These are phyloP conservation scores for Exsudoporus frostii DNA, from an alignment of 768 basidiomycete genomes.

Conservation along the genomic window DNA sequence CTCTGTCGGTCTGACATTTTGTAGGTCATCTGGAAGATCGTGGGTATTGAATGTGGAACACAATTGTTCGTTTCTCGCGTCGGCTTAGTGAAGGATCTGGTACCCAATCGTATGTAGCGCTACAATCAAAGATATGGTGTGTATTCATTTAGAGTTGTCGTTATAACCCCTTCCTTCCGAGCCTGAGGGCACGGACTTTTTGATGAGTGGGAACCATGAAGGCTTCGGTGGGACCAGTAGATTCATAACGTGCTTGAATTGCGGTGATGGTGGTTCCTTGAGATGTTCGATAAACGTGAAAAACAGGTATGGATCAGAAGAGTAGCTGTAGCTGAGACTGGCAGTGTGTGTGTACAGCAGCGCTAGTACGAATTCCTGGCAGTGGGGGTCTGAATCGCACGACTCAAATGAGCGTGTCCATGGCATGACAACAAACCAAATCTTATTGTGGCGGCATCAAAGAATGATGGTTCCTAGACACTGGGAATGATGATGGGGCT, in stretches of 20 bases:
- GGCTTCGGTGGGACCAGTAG: background rate
- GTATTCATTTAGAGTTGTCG: background rate
- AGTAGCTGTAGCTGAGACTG: background rate
- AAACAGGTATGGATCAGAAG: background rate
- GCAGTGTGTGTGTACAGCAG: background rate
- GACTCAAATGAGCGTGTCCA: too few species aligned
- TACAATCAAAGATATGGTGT: background rate
- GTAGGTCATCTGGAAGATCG: constrained; percentile 21
- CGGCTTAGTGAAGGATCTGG: background rate
- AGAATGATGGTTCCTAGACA: background rate
- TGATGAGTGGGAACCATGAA: background rate
- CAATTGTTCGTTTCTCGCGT: background rate
- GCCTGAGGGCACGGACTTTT: background rate
- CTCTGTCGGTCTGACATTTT: constrained; percentile 85
- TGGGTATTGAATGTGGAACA: background rate
- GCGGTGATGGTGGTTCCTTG: background rate
- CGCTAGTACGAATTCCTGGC: too few species aligned
- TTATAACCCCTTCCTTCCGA: background rate
- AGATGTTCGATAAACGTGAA: background rate
- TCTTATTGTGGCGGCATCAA: background rate
- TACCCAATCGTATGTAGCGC: background rate
- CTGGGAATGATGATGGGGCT: background rate
- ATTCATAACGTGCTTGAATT: background rate
- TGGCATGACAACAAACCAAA: background rate
- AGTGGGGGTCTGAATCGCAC: too few species aligned